These are phyloP conservation scores for Trichoderma sp. DNA, from an alignment of 2,329 filamentous ascomycete genomes.

Conservation along the genomic window DNA sequence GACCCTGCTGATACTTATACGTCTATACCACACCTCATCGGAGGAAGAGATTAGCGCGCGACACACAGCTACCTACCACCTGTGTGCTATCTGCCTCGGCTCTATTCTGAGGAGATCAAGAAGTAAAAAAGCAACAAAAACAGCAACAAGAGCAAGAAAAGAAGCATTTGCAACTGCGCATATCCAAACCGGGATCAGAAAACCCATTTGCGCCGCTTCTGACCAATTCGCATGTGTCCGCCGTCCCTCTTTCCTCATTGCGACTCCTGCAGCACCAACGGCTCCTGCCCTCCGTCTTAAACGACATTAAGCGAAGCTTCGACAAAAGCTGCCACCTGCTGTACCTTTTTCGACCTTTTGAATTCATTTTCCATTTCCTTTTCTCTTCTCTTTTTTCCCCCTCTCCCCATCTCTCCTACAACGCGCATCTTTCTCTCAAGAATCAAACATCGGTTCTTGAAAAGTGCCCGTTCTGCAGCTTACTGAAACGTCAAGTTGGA, in stretches of 20 bases:
- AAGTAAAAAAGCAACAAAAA: background rate
- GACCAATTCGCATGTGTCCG: background rate
- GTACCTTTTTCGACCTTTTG: background rate
- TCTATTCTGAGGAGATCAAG: background rate
- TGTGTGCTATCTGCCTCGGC: background rate
- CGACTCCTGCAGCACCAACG: conserved; percentile 6
- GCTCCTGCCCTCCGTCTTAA: background rate
- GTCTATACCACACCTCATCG: background rate
- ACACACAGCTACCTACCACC: background rate
- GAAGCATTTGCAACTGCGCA: background rate
- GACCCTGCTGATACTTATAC: background rate
- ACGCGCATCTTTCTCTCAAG: background rate
- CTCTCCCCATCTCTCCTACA: background rate
- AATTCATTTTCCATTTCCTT: background rate
- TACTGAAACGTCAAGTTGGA: background rate
- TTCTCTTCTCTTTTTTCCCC: background rate
- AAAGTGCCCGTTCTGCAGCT: background rate
- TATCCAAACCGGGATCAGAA: background rate
- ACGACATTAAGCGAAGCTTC: background rate
- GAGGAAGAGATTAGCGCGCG: background rate
- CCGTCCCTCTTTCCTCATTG: conserved; percentile 5
- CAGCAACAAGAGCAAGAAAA: background rate
- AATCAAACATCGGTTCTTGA: background rate
- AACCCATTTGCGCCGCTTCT: background rate
- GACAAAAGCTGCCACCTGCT: background rate